Evolutionary conservation across 768 basidiomycete genomes (phyloP).

Genomic region (Lactarius hatsudake): DNA sequence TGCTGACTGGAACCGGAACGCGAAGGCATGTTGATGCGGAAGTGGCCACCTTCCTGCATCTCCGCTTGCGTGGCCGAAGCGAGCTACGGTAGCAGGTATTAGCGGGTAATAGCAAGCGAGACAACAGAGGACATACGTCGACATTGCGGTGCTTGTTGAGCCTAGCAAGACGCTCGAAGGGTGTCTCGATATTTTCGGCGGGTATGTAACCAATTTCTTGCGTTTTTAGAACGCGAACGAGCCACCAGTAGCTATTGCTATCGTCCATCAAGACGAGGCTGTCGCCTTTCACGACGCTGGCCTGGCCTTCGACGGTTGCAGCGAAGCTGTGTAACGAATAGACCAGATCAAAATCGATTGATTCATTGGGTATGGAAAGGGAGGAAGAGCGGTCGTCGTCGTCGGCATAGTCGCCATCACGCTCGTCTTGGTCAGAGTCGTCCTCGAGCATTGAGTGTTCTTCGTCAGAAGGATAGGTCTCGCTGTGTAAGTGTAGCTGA

Average conservation of each 20-base stretch:
- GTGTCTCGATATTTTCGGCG: conserved; percentile 98
- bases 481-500: conserved; percentile 49
- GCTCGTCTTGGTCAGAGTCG: conserved; percentile 72
- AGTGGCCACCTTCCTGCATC: conserved; percentile 55
- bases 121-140: conserved; percentile 58
- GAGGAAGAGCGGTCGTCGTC: conserved; percentile 79
- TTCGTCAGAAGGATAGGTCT: conserved; percentile 60
- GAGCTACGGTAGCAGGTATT: conserved; percentile 44
- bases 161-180: conserved; percentile 91
- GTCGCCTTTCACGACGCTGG: conserved; percentile 98
- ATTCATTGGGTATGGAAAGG: conserved; percentile 85
- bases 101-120: conserved; percentile 2
- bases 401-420: conserved; percentile 65
- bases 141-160: conserved; percentile 97
- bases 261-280: conserved; percentile 96
- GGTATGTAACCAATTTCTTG: conserved; percentile 99
- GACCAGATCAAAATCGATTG: conserved; percentile 90
- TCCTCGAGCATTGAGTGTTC: conserved; percentile 83
- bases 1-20: conserved; percentile 46
- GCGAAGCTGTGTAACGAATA: conserved; percentile 96
- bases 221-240: conserved; percentile 96
- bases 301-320: conserved; percentile 97
- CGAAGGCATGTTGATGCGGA: conserved; percentile 50
- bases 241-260: conserved; percentile 99
- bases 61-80: conserved; percentile 74